Evolutionary conservation across 768 basidiomycete species (phyloP).

Genomic region (Termitomyces bulborhizus): DNA sequence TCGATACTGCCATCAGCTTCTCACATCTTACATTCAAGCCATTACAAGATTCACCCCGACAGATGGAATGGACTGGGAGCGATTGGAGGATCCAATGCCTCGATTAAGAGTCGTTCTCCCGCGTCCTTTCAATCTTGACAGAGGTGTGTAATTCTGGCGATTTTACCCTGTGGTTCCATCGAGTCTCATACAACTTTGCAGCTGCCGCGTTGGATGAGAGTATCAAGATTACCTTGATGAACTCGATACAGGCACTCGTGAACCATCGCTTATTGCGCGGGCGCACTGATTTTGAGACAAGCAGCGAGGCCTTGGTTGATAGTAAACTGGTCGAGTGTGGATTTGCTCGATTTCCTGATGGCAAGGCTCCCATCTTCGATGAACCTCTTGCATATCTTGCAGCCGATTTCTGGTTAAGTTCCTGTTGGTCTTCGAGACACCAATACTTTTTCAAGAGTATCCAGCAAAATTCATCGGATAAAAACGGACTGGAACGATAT

Average conservation of each 20-base stretch:
- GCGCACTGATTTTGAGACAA: background rate
- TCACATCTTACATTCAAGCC: background rate
- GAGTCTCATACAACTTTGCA: background rate
- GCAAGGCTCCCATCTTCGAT: background rate
- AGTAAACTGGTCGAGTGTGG: background rate
- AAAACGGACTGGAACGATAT: slow-evolving; percentile 1
- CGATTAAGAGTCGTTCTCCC: background rate
- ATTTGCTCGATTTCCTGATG: background rate
- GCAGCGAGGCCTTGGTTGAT: background rate
- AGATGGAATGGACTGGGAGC: background rate
- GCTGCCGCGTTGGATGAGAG: too few relatives aligned
- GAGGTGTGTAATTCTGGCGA: background rate
- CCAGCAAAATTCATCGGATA: background rate
- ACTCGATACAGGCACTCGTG: too few relatives aligned
- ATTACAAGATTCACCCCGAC: background rate
- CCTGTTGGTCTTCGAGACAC: background rate
- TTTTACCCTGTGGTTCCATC: background rate
- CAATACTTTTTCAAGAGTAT: background rate
- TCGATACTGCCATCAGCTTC: background rate
- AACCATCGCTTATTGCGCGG: background rate
- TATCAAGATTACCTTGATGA: too few relatives aligned
- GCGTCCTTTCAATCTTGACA: background rate
- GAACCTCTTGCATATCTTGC: slow-evolving; percentile 4
- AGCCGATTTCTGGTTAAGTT: background rate
- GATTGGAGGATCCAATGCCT: background rate